phyloP scores from a whole-genome alignment of 345 rosid genomes.

The Balakata baccata region DNA sequence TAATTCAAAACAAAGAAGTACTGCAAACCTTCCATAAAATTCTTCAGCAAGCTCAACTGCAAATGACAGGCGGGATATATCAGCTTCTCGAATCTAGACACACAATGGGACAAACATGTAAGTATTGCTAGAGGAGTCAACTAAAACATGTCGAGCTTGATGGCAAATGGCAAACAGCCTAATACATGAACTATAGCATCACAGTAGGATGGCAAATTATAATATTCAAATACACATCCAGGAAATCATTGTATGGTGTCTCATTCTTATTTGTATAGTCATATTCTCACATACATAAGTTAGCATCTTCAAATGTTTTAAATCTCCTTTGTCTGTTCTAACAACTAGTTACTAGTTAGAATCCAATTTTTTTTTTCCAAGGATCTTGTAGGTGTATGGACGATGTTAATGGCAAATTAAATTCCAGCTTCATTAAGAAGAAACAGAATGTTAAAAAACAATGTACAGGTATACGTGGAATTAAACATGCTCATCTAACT shows the following conservation, averaged over 20 bases:
- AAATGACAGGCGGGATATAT: slow-evolving; percentile 93
- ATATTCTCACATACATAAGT: neutral
- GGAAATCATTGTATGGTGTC: neutral
- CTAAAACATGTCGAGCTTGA: slow-evolving; percentile 7
- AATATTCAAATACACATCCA: neutral
- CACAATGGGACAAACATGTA: slow-evolving; percentile 16
- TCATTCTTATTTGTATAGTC: neutral
- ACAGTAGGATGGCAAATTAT: neutral
- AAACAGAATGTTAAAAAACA: neutral
- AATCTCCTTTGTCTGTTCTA: neutral
- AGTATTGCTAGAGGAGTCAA: slow-evolving; percentile 2
- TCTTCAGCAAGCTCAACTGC: slow-evolving; percentile 99
- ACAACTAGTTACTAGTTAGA: neutral
- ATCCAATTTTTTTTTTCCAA: neutral
- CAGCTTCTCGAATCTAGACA: slow-evolving; percentile 94
- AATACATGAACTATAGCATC: slow-evolving; percentile 3
- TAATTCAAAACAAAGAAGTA: slow-evolving; percentile 15
- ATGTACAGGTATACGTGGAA: no score
- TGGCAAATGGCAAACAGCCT: neutral
- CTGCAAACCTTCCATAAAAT: slow-evolving; percentile 87
- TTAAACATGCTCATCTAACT: neutral
- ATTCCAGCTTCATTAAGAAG: neutral
- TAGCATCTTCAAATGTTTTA: neutral
- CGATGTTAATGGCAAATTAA: no score
- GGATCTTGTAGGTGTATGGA: neutral